phyloP scores from a whole-genome alignment of 257 asterid genomes.

The Nicotiana noctiflora region DNA sequence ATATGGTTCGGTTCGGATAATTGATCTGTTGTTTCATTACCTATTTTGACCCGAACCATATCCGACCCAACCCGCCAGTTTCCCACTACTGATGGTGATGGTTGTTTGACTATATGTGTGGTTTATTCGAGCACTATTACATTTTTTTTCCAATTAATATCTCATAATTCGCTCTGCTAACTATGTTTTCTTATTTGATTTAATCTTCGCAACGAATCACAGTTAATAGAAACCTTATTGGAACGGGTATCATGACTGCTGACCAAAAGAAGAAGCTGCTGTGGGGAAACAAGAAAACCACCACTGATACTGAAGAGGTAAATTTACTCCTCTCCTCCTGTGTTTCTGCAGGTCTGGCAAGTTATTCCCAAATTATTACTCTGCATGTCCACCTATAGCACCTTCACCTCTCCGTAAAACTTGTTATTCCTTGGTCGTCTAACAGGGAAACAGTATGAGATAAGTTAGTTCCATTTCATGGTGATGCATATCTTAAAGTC shows the following conservation, averaged over 20 bases:
- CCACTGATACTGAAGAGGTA: constrained; percentile 76
- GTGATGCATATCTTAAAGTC: not conserved
- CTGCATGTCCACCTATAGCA: not conserved
- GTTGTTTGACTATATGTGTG: not conserved
- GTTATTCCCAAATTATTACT: not conserved
- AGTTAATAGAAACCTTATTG: constrained; percentile 85
- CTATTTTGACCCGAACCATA: no score
- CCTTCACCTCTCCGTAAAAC: not conserved
- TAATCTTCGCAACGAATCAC: constrained; percentile 16
- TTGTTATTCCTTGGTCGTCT: not conserved
- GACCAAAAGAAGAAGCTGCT: constrained; percentile 98
- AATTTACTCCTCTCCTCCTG: not conserved
- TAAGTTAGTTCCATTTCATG: not conserved
- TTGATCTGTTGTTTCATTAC: no score
- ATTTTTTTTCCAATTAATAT: not conserved
- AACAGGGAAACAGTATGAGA: not conserved
- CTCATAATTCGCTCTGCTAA: not conserved
- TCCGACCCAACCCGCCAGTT: no score
- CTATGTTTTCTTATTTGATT: not conserved
- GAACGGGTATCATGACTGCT: constrained; percentile 88
- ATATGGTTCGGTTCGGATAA: no score
- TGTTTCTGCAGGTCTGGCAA: not conserved
- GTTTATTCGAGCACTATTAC: not conserved
- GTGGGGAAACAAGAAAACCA: constrained; percentile 92
- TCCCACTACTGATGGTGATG: not conserved